Base-by-base conservation (phyloP, 805 yeast genomes). In the Kluyveromyces lactis region DNA sequence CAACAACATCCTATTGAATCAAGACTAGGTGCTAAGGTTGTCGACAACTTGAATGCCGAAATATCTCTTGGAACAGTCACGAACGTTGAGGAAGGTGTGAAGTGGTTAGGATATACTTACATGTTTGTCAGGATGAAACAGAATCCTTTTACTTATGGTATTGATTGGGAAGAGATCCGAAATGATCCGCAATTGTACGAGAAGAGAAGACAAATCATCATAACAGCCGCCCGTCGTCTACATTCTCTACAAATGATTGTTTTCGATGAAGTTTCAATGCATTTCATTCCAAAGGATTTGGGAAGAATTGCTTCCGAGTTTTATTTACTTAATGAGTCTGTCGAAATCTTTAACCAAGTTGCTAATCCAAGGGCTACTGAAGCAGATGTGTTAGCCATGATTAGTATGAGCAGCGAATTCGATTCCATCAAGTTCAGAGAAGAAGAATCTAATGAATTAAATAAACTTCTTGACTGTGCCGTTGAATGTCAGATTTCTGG, bases 1-100 rank as follows among this genome's bases (percentile, higher is more conserved):
- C 95, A 94, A 45, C 98, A 92, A 54, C 95, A 86, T 60, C 95
- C 99, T 0, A 92, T 92, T 41, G 99, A 92, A 58, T 86, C 96
- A 0, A 76, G 78, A 44, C 68, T 92, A 29, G 70, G 80, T 41
- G 79, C 75, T 0, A 86, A 85, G 52, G 62, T 92, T 23, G 87
- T 85, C 15, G 99, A 92, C 56, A 92, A 90, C 49, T 68, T 92
- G 54, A 94, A 94, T 59, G 99, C 99, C 0, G 99, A 92, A 58
- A 86, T 94, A 17, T 82, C 97, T 0, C 62, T 92, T 15, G 99
- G 99, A 2, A 89, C 95, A 0, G 97, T 92, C 2, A 86, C 97
- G 1, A 89, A 81, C 52, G 78, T 92, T 9, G 95, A 85, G 23
- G 98, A 92, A 63, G 99, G 89, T 41, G 82, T 92, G 1, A 86